These are phyloP conservation scores for Hyphodiscus sp. DNA, from an alignment of 2,329 filamentous ascomycete genomes.

Conservation along the genomic window DNA sequence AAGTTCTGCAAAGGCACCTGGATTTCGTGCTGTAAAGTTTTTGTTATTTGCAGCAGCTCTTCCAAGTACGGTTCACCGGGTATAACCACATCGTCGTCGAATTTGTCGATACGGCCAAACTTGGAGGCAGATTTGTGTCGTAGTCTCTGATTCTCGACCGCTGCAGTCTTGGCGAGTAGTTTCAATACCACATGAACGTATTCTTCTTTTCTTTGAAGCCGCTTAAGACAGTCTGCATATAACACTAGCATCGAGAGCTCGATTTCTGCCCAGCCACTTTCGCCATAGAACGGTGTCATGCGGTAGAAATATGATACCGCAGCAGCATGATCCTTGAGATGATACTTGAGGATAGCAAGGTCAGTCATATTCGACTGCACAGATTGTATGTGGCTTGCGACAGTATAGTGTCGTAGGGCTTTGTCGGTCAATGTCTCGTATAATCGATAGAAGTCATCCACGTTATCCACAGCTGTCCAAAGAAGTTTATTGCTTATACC, in stretches of 20 bases:
- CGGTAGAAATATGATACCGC: conserved; percentile 74
- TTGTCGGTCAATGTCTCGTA: conserved; percentile 78
- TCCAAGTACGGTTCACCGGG: conserved; percentile 26
- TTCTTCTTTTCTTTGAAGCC: conserved; percentile 69
- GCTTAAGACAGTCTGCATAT: conserved; percentile 75
- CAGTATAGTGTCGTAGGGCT: conserved; percentile 73
- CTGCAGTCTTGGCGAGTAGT: conserved; percentile 62
- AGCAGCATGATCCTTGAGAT: conserved; percentile 63
- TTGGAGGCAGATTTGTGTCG: conserved; percentile 30
- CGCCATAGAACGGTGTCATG: conserved; percentile 72
- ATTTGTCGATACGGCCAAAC: conserved; percentile 5
- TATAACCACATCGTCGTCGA: conserved; percentile 13
- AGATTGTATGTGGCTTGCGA: conserved; percentile 72
- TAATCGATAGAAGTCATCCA: conserved; percentile 57
- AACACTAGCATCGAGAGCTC: conserved; percentile 81
- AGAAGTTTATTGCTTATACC: conserved; percentile 53
- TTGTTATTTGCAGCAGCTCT: conserved; percentile 25
- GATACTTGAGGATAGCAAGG: conserved; percentile 76
- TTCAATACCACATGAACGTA: conserved; percentile 72
- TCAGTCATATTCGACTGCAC: conserved; percentile 76
- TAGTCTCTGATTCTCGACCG: conserved; percentile 44
- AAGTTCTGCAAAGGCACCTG: conserved; percentile 65
- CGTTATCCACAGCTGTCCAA: conserved; percentile 52
- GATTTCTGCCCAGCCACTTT: conserved; percentile 69
- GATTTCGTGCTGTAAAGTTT: conserved; percentile 49